A percentile compares a stretch with the other conserved stretches of the same genome.
Conservation (phyloP, 2,329 filamentous ascomycete genomes). For the Salinomyces thailandicus region DNA sequence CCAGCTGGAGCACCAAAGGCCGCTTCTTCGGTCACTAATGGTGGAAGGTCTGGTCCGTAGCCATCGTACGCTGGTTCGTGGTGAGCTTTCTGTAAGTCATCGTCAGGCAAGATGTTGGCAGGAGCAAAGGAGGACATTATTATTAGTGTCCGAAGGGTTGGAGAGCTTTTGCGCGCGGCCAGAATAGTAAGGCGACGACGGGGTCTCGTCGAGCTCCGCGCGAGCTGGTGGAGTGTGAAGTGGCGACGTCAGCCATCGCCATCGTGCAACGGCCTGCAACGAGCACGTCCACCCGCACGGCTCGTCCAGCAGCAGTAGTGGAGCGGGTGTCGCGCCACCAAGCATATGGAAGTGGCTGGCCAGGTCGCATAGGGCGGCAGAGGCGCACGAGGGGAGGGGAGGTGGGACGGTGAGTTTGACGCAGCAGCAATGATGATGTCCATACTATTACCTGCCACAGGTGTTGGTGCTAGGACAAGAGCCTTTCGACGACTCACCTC, state of each 20-base stretch:
- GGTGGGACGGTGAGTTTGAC: no score
- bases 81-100: neutral
- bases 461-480: no score
- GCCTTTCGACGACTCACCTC: no score
- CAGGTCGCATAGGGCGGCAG: neutral
- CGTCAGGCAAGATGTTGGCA: neutral
- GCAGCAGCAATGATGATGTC: no score
- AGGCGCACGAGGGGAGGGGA: no score
- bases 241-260: slow-evolving; percentile 4
- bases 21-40: neutral
- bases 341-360: neutral
- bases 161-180: slow-evolving; percentile 1
- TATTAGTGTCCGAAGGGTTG: no score
- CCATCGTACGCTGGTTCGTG: neutral
- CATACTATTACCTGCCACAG: no score
- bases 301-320: no score
- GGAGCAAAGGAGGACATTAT: neutral
- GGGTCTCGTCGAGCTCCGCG: neutral
- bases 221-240: neutral
- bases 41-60: neutral
- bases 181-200: neutral
- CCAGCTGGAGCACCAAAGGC: slow-evolving; percentile 3
- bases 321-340: neutral
- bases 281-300: slow-evolving; percentile 1
- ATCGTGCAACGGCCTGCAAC: no score